Base-by-base conservation (phyloP, 495 filamentous ascomycete species). In the Talaromyces thailandensis region DNA sequence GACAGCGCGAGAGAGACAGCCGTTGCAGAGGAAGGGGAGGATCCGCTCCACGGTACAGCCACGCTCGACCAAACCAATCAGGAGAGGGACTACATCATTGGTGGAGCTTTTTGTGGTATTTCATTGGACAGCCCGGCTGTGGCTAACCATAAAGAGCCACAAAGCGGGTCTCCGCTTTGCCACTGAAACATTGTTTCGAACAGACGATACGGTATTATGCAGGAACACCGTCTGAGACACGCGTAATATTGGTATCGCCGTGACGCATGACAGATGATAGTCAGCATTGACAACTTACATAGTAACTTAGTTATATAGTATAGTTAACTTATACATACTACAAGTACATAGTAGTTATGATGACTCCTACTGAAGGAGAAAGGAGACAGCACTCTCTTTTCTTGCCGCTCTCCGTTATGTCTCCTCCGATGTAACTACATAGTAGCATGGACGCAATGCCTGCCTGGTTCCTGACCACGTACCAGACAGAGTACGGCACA, bases 31-130 rank as follows among this genome's bases (percentile, higher is more conserved):
- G 48, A 25, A 52, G 24, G 48, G 48, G 24, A 52, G 48, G 26
- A 55, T 14, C 51, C 51, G 51, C 51, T 55, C 51, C 51, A 55
- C 23, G 51, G 51, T 55, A 55, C 51, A 55, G 51, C 51, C 51
- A 55, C 51, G 51, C 1, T 28, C 7, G 8, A 6, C 4, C 4
- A 0, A 5, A 24, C 51, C 23, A 55, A 55, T 55, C 23, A 55
- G 12, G 6, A 8, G 16, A 0, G 11, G 28, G 24, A 2, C 12
- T 28, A 55, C 24, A 55, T 26, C 23, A 55, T 7, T 5, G 8
- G 51, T 25, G 26, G 51, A 11, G 1, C 9, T 40, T 5, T 40
- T 4, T 55, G 23, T 7, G 11, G 21, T 5, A 4, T 11, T 0
- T 55, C 24, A 55, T 55, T 55, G 51, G 43, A 0, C 7, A 9